phyloP scores from a whole-genome alignment of 2,329 filamentous ascomycete species.

The Ophiobolus disseminans region DNA sequence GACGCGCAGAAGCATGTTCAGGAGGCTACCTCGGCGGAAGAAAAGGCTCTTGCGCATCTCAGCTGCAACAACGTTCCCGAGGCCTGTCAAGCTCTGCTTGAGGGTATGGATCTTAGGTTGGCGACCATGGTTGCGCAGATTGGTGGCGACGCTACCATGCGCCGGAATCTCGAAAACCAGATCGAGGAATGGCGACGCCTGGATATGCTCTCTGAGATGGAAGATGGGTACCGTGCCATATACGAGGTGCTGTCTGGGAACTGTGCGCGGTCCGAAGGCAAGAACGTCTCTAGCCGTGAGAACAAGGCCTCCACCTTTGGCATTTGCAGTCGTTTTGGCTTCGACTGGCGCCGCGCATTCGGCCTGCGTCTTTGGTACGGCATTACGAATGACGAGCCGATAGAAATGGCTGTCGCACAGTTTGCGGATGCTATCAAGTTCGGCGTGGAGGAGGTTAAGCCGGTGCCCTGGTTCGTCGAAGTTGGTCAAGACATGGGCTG shows the following conservation, averaged over 20 bases:
- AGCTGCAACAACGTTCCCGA: constrained; percentile 80
- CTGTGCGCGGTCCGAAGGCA: constrained; percentile 81
- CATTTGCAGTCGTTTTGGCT: constrained; percentile 80
- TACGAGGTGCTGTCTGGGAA: constrained; percentile 92
- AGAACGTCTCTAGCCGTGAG: constrained; percentile 74
- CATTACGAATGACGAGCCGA: constrained; percentile 69
- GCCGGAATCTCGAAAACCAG: constrained; percentile 78
- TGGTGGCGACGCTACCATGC: constrained; percentile 73
- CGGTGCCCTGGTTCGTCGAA: constrained; percentile 74
- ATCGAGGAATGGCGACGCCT: constrained; percentile 83
- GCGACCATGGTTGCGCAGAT: constrained; percentile 85
- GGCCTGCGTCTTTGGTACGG: constrained; percentile 91
- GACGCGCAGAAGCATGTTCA: constrained; percentile 57
- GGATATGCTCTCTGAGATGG: constrained; percentile 86
- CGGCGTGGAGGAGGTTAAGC: constrained; percentile 71
- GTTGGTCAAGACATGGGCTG: constrained; percentile 65
- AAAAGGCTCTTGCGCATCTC: constrained; percentile 82
- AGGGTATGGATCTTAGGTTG: constrained; percentile 80
- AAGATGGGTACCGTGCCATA: constrained; percentile 80
- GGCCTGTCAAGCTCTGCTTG: constrained; percentile 80
- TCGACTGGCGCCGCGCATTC: constrained; percentile 95
- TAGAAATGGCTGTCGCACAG: constrained; percentile 74
- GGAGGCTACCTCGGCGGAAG: constrained; percentile 71
- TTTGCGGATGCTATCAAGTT: constrained; percentile 77
- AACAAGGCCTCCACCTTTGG: constrained; percentile 81